phyloP scores from a whole-genome alignment of 1,139 yeast genomes.

The Geotrichum carabidarum region DNA sequence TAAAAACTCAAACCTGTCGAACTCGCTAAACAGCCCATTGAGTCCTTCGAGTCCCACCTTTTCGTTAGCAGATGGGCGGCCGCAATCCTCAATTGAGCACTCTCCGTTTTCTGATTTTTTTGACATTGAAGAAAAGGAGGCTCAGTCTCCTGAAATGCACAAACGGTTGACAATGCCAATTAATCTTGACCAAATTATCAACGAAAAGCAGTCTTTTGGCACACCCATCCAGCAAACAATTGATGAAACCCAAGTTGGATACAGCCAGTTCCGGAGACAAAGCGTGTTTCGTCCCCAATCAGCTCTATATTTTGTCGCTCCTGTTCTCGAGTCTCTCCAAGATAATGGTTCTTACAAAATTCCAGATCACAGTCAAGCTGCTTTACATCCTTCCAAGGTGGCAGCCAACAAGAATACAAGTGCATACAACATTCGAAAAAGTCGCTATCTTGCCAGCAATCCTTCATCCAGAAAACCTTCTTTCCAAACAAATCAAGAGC shows the following conservation, averaged over 20 bases:
- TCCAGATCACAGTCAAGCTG: neutral
- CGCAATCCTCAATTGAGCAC: neutral
- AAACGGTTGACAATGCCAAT: constrained; percentile 10
- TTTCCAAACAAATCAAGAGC: neutral
- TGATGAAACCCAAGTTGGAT: constrained; percentile 1
- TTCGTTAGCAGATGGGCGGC: neutral
- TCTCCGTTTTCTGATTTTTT: constrained; percentile 12
- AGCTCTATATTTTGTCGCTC: constrained; percentile 11
- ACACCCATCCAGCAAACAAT: neutral
- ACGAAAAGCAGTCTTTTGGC: too few relatives aligned
- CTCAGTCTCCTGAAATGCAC: neutral
- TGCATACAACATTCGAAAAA: neutral
- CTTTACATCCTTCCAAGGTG: too few relatives aligned
- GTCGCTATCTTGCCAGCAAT: neutral
- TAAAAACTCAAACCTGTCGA: constrained; percentile 18
- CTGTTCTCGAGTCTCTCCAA: constrained; percentile 1
- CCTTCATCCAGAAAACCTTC: neutral
- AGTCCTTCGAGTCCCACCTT: neutral
- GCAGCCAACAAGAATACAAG: too few relatives aligned
- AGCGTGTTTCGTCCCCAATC: constrained; percentile 12
- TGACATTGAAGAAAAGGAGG: neutral
- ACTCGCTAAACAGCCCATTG: constrained; percentile 1
- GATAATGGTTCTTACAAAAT: neutral
- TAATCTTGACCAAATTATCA: neutral
- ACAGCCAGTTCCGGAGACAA: constrained; percentile 5